Percentiles rank a stretch among this genome's conserved stretches.
These are phyloP conservation scores for Mimosa pudica DNA, from an alignment of 306 rosid species.

Conservation along the genomic window DNA sequence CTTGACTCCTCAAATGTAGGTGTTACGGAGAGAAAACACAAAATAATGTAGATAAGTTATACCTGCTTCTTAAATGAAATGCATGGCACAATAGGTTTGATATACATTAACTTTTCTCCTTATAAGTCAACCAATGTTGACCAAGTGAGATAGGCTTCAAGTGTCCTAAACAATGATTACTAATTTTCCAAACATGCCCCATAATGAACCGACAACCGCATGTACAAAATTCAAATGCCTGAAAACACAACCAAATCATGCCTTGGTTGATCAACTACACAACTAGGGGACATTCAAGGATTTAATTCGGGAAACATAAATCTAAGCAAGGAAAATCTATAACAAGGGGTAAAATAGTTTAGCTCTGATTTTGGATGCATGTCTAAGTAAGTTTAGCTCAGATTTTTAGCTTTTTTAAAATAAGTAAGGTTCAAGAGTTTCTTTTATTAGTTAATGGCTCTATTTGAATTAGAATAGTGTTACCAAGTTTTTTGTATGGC, in stretches of 20 bases:
- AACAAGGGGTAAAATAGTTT: not conserved
- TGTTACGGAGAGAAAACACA: not conserved
- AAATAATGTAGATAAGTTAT: not conserved
- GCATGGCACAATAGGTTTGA: not conserved
- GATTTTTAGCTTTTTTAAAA: not conserved
- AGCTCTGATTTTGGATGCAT: not conserved
- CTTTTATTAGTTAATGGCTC: not conserved
- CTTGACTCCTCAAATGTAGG: not conserved
- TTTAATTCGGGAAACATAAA: not conserved
- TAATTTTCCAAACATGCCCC: constrained; percentile 2
- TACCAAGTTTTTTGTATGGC: not conserved
- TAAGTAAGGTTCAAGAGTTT: not conserved
- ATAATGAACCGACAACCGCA: not conserved
- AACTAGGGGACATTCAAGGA: not conserved
- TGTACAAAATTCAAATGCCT: not conserved
- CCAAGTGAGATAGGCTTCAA: not conserved
- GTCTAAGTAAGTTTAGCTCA: not conserved
- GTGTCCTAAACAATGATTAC: not conserved
- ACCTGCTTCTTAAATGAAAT: not conserved
- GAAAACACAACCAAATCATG: not conserved
- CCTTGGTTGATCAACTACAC: not conserved
- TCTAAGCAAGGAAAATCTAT: not conserved
- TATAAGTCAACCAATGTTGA: not conserved
- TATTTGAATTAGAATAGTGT: not conserved
- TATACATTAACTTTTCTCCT: not conserved